These are phyloP conservation scores for Aspergillus piperis DNA, from an alignment of 2,329 filamentous ascomycete species.

Conservation along the genomic window DNA sequence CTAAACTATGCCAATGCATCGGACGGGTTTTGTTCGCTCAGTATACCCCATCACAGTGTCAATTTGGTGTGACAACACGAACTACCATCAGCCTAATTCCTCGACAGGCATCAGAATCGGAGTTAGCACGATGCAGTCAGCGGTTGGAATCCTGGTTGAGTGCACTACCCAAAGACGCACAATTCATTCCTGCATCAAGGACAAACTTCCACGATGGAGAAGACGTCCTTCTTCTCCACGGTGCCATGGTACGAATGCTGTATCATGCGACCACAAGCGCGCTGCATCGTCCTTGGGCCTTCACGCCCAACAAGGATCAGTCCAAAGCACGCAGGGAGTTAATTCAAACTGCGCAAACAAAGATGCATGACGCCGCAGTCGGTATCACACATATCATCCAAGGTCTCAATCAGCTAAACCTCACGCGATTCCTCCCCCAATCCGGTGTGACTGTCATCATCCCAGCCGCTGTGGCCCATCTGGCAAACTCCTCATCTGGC, in stretches of 20 bases:
- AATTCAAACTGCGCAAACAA: slow-evolving; percentile 72
- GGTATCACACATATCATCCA: slow-evolving; percentile 79
- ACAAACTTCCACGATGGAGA: slow-evolving; percentile 57
- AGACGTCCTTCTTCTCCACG: slow-evolving; percentile 62
- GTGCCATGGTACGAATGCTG: slow-evolving; percentile 84
- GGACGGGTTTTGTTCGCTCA: slow-evolving; percentile 82
- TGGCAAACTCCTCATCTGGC: slow-evolving; percentile 80
- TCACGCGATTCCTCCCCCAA: slow-evolving; percentile 77
- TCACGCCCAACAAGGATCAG: slow-evolving; percentile 58
- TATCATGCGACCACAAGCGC: slow-evolving; percentile 89
- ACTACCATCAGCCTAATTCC: slow-evolving; percentile 79
- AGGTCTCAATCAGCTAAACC: slow-evolving; percentile 67
- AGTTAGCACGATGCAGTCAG: slow-evolving; percentile 72
- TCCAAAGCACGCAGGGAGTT: slow-evolving; percentile 52
- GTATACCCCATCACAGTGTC: slow-evolving; percentile 80
- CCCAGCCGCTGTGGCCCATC: slow-evolving; percentile 84
- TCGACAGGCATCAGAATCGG: slow-evolving; percentile 76
- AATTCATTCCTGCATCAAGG: slow-evolving; percentile 64
- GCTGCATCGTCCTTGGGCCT: slow-evolving; percentile 80
- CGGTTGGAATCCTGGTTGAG: slow-evolving; percentile 74
- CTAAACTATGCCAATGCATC: slow-evolving; percentile 81
- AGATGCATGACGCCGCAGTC: slow-evolving; percentile 77
- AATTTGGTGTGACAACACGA: slow-evolving; percentile 67
- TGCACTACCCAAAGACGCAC: slow-evolving; percentile 68
- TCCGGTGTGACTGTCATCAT: slow-evolving; percentile 83